Evolutionary conservation across 441 rosid genomes (phyloP).

Genomic region (Geranium incanum): DNA sequence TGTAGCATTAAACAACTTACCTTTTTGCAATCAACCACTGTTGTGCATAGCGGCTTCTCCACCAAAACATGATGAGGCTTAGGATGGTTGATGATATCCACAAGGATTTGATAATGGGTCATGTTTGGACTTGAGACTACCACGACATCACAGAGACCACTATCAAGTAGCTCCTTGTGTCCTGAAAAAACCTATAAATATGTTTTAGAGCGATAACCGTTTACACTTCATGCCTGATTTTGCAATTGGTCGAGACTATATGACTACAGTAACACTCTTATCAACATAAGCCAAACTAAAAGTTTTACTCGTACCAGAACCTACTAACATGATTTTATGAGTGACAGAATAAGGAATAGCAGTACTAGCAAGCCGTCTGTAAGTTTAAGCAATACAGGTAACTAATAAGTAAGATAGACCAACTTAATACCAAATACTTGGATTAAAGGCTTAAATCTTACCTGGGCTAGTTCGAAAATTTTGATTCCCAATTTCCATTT

Average conservation of each 20-base stretch:
- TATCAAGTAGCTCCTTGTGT: slow-evolving; percentile 65
- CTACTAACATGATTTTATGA: background rate
- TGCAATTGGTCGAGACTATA: background rate
- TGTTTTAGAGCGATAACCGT: slow-evolving; percentile 8
- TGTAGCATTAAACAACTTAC: slow-evolving; percentile 27
- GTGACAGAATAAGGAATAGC: background rate
- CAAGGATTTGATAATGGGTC: slow-evolving; percentile 76
- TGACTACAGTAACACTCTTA: background rate
- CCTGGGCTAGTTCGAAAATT: background rate
- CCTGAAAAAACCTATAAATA: slow-evolving; percentile 61
- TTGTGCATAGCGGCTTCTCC: slow-evolving; percentile 93
- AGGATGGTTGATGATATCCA: slow-evolving; percentile 68
- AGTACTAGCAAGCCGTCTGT: background rate
- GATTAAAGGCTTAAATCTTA: background rate
- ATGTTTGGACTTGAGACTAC: slow-evolving; percentile 82
- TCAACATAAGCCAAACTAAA: background rate
- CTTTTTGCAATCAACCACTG: slow-evolving; percentile 69
- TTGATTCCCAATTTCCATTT: background rate
- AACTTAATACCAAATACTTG: background rate
- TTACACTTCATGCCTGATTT: background rate
- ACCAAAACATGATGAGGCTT: slow-evolving; percentile 79
- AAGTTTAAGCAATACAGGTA: background rate
- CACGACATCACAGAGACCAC: slow-evolving; percentile 71
- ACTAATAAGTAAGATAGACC: background rate
- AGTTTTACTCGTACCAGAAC: background rate